Evolutionary conservation across 306 rosid genomes (phyloP).

Genomic region (Gastrolobium bilobum): DNA sequence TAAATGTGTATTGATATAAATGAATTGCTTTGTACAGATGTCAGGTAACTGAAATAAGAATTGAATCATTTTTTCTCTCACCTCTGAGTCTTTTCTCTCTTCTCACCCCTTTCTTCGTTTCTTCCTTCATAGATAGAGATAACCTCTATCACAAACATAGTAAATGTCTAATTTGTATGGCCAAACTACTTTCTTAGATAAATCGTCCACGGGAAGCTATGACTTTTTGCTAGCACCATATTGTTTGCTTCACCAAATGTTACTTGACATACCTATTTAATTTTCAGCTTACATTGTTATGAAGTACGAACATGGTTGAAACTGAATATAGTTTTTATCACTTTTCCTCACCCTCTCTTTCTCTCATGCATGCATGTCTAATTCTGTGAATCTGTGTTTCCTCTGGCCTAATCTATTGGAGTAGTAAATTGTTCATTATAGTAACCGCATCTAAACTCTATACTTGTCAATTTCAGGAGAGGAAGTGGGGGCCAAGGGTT

Average conservation of each 20-base stretch:
- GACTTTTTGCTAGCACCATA: background rate
- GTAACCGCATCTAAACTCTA: slow-evolving; percentile 29
- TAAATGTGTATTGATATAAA: no score
- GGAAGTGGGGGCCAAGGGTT: slow-evolving; percentile 97
- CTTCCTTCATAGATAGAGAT: no score
- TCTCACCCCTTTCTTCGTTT: no score
- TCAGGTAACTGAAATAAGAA: no score
- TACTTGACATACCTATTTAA: slow-evolving; percentile 1
- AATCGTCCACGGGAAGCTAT: slow-evolving; percentile 6
- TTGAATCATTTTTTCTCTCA: no score
- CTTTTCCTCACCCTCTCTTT: slow-evolving; percentile 2
- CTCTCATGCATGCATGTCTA: background rate
- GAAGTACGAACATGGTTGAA: background rate
- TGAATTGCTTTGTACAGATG: no score
- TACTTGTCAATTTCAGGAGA: slow-evolving; percentile 70
- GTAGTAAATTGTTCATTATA: slow-evolving; percentile 27
- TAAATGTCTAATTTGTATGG: background rate
- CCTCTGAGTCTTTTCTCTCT: no score
- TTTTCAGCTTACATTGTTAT: slow-evolving; percentile 14
- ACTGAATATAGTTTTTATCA: slow-evolving; percentile 2
- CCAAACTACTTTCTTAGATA: background rate
- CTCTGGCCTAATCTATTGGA: slow-evolving; percentile 34
- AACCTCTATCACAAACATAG: no score
- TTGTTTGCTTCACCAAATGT: background rate
- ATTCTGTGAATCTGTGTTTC: background rate